phyloP scores from a whole-genome alignment of 2,329 filamentous ascomycete species.

The Xylariaceae sp. region DNA sequence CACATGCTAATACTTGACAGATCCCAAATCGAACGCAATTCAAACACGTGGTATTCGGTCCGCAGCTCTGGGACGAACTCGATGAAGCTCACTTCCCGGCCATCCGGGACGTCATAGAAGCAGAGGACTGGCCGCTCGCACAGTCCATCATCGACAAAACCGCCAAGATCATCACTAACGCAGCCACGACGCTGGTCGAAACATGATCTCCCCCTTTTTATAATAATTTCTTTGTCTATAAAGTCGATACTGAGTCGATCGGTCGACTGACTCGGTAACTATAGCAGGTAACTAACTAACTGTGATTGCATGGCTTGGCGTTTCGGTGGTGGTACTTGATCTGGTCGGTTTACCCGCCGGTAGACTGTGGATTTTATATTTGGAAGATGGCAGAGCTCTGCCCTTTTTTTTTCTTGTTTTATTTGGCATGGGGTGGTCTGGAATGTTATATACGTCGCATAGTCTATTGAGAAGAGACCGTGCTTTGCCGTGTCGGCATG shows the following conservation, averaged over 20 bases:
- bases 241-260: neutral
- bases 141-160: slow-evolving; percentile 67
- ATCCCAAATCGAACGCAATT: slow-evolving; percentile 85
- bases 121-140: slow-evolving; percentile 64
- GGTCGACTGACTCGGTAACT: neutral
- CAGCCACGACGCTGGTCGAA: slow-evolving; percentile 23
- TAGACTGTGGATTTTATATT: neutral
- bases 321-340: slow-evolving; percentile 5
- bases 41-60: slow-evolving; percentile 88
- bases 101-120: slow-evolving; percentile 75
- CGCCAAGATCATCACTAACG: slow-evolving; percentile 54
- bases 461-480: neutral
- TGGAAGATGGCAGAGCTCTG: neutral
- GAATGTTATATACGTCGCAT: neutral
- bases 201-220: neutral
- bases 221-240: slow-evolving; percentile 16
- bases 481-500: neutral
- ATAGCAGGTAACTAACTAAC: neutral
- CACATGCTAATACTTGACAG: slow-evolving; percentile 39
- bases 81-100: slow-evolving; percentile 71
- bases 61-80: slow-evolving; percentile 69
- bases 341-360: neutral
- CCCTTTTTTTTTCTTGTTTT: neutral
- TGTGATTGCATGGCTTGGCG: slow-evolving; percentile 17
- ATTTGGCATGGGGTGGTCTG: neutral